Evolutionary conservation across 352 stramenopile genomes (phyloP).

Genomic region (Phytophthora meadii): DNA sequence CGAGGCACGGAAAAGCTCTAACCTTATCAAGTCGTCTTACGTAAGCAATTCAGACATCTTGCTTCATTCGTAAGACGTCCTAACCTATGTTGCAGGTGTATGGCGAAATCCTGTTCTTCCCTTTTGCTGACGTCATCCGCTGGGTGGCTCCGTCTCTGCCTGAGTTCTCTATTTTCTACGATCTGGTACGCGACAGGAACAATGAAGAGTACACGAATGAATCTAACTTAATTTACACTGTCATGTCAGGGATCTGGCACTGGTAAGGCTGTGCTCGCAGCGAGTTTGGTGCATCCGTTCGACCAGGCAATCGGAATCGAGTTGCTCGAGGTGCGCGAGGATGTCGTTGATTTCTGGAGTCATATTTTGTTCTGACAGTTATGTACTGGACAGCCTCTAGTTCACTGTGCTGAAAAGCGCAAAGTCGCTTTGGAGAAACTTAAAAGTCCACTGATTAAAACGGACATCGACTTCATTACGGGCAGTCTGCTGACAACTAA

Average conservation of each 20-base stretch:
- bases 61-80: no score
- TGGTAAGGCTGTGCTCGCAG: constrained; percentile 82
- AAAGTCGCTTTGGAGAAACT: constrained; percentile 59
- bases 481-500: constrained; percentile 67
- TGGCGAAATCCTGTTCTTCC: constrained; percentile 87
- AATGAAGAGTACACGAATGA: background rate
- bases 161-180: constrained; percentile 83
- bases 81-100: constrained; percentile 59
- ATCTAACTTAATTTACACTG: background rate
- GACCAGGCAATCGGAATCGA: constrained; percentile 88
- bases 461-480: constrained; percentile 81
- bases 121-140: constrained; percentile 78
- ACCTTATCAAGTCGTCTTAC: constrained; percentile 83
- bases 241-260: constrained; percentile 72
- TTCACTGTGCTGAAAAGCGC: constrained; percentile 80
- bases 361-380: background rate
- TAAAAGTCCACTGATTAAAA: constrained; percentile 41
- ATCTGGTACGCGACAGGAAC: constrained; percentile 54
- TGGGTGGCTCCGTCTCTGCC: constrained; percentile 69
- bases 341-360: background rate
- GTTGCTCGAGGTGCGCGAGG: constrained; percentile 55
- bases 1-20: constrained; percentile 79
- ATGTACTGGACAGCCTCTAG: constrained; percentile 51
- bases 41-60: constrained; percentile 35
- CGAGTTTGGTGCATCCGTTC: constrained; percentile 81